Percentiles rank a stretch among this genome's conserved stretches.
Evolutionary conservation across 2,329 filamentous ascomycete species (phyloP).

Genomic region (Paecilomyces sp.): DNA sequence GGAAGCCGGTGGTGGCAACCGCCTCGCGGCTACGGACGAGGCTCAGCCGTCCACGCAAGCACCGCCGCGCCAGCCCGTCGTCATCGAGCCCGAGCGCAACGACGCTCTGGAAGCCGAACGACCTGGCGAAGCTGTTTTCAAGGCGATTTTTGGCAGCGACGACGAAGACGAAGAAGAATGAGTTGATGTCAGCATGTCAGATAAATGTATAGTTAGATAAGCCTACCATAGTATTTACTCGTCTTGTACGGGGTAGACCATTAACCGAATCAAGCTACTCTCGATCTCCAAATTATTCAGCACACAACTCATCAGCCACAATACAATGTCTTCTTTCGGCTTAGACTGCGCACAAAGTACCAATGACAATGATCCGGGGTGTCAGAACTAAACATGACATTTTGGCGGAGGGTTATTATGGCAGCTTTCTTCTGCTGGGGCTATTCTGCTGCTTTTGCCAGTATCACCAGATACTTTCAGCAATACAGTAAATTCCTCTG

Average conservation of each 20-base stretch:
- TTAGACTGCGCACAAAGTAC: no score
- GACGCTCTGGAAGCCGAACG: constrained; percentile 67
- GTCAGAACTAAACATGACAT: no score
- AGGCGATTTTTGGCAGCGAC: constrained; percentile 87
- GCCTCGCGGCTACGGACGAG: constrained; percentile 1
- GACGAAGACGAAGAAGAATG: constrained; percentile 55
- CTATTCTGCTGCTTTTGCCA: no score
- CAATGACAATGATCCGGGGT: no score
- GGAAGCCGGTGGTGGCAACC: constrained; percentile 28
- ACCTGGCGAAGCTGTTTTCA: constrained; percentile 76
- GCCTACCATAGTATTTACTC: not conserved
- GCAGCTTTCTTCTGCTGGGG: no score
- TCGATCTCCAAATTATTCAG: not conserved
- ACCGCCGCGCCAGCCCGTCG: constrained; percentile 12
- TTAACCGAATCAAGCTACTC: not conserved
- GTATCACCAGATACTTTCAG: no score
- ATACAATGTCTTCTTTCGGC: no score
- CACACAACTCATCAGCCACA: not conserved
- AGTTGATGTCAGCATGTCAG: not conserved
- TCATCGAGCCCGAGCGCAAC: constrained; percentile 67
- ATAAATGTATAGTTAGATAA: not conserved
- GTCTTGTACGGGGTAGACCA: not conserved
- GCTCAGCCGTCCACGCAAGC: constrained; percentile 6
- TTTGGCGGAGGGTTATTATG: no score
- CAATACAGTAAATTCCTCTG: no score